Evolutionary conservation across 1,284 basidiomycete species (phyloP).

Genomic region (Leccinum fallax): DNA sequence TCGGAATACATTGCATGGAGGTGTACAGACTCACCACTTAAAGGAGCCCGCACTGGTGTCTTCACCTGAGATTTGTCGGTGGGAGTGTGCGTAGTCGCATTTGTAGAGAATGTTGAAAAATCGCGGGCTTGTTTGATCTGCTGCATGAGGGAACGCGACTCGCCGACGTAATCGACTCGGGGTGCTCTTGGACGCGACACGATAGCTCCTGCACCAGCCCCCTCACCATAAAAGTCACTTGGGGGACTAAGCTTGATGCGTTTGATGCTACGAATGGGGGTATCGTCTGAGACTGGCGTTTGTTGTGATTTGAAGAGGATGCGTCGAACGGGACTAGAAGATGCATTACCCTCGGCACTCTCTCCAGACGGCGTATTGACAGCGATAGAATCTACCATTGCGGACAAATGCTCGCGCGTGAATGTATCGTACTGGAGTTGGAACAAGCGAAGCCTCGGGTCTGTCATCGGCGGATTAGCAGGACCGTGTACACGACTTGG

Average conservation of each 20-base stretch:
- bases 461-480: constrained; percentile 51
- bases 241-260: constrained; percentile 70
- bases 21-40: constrained; percentile 18
- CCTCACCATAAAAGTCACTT: constrained; percentile 55
- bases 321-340: constrained; percentile 43
- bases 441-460: constrained; percentile 82
- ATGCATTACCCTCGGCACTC: constrained; percentile 42
- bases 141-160: constrained; percentile 72
- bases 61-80: constrained; percentile 15
- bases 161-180: constrained; percentile 69
- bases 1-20: constrained; percentile 3
- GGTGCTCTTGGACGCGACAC: constrained; percentile 49
- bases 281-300: constrained; percentile 39
- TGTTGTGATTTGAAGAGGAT: constrained; percentile 49
- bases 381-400: constrained; percentile 87
- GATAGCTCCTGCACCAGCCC: constrained; percentile 46
- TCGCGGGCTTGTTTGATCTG: constrained; percentile 74
- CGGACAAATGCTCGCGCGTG: constrained; percentile 88
- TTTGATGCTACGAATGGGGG: constrained; percentile 70
- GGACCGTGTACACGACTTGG: constrained; percentile 45
- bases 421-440: constrained; percentile 93
- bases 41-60: neutral
- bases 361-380: constrained; percentile 70
- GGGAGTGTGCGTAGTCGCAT: constrained; percentile 40
- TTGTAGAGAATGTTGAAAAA: constrained; percentile 71